Conservation (phyloP, 495 filamentous ascomycete species). For the Ascobolus immersus region DNA sequence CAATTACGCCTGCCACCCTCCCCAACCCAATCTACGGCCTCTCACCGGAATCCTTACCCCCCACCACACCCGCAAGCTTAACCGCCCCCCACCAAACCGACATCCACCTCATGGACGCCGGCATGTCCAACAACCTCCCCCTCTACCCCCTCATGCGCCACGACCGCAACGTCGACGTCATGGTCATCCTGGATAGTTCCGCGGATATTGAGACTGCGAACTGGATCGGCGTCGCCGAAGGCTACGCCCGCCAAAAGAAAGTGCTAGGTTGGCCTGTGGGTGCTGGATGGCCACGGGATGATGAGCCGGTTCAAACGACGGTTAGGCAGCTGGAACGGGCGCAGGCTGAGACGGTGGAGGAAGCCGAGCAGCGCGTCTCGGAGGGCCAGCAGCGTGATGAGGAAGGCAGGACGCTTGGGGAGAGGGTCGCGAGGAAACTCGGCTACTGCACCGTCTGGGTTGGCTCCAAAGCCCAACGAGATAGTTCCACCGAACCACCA, state of each 20-base stretch:
- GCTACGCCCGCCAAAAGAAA: constrained; percentile 65
- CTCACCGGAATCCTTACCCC: constrained; percentile 42
- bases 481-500: constrained; percentile 26
- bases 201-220: constrained; percentile 69
- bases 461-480: constrained; percentile 47
- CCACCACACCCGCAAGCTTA: constrained; percentile 45
- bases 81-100: constrained; percentile 34
- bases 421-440: constrained; percentile 21
- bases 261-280: constrained; percentile 86
- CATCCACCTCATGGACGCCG: constrained; percentile 53
- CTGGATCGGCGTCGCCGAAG: constrained; percentile 79
- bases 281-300: constrained; percentile 57
- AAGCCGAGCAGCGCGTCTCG: constrained; percentile 36
- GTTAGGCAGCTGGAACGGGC: constrained; percentile 47
- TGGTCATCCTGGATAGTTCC: constrained; percentile 73
- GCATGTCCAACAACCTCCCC: constrained; percentile 93
- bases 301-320: constrained; percentile 30
- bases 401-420: constrained; percentile 8
- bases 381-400: constrained; percentile 31
- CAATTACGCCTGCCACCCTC: constrained; percentile 65
- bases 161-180: constrained; percentile 63
- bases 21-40: constrained; percentile 72
- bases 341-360: constrained; percentile 30
- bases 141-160: constrained; percentile 80
- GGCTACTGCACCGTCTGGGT: constrained; percentile 92